These are phyloP conservation scores for Brassica carinata DNA, from an alignment of 345 rosid species.

Conservation along the genomic window DNA sequence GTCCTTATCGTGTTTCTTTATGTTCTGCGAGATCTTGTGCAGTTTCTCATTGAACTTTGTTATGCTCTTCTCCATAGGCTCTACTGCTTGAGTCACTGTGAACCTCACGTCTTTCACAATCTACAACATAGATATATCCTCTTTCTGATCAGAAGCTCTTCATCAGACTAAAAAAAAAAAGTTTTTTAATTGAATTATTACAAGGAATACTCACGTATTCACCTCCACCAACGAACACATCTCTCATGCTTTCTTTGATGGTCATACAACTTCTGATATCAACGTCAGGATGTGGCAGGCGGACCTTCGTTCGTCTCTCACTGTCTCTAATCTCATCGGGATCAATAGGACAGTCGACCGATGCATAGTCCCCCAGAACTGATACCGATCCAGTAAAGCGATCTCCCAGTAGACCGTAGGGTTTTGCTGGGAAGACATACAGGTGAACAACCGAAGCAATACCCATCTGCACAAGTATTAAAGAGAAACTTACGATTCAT, in stretches of 20 bases:
- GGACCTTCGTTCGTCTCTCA: slow-evolving; percentile 90
- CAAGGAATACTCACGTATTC: slow-evolving; percentile 69
- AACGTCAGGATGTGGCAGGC: slow-evolving; percentile 79
- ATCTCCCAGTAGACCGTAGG: slow-evolving; percentile 92
- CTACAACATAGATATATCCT: slow-evolving; percentile 47
- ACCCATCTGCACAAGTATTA: slow-evolving; percentile 78
- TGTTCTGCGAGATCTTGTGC: slow-evolving; percentile 76
- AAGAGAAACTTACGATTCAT: slow-evolving; percentile 41
- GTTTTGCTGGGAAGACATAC: slow-evolving; percentile 90
- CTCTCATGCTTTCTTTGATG: slow-evolving; percentile 86
- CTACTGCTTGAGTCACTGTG: slow-evolving; percentile 96
- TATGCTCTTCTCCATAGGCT: slow-evolving; percentile 94
- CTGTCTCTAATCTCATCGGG: slow-evolving; percentile 98
- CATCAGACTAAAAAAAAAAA: background rate
- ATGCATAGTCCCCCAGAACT: slow-evolving; percentile 95
- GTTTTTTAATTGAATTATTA: background rate
- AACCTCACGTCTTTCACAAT: slow-evolving; percentile 90
- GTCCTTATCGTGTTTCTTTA: slow-evolving; percentile 80
- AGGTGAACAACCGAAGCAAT: slow-evolving; percentile 96
- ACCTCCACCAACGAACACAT: slow-evolving; percentile 89
- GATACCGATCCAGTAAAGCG: slow-evolving; percentile 72
- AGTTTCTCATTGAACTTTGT: slow-evolving; percentile 44
- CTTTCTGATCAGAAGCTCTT: slow-evolving; percentile 23
- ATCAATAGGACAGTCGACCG: slow-evolving; percentile 88
- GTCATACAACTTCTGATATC: slow-evolving; percentile 84